phyloP scores from a whole-genome alignment of 2,329 filamentous ascomycete species.

The Aspergillus tanneri region DNA sequence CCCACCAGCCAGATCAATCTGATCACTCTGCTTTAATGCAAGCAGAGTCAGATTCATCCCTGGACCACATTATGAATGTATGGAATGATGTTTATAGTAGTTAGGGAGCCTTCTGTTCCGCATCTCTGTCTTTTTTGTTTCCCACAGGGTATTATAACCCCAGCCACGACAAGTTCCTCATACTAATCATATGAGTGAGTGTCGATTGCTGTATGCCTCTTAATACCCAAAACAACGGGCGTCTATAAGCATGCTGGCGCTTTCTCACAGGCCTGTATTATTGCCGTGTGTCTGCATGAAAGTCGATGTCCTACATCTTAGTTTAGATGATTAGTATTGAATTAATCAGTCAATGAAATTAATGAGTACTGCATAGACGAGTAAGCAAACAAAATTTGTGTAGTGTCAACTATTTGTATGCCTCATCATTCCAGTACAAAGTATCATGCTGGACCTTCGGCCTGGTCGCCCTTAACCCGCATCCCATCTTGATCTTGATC shows the following conservation, averaged over 20 bases:
- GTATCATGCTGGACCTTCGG: constrained; percentile 53
- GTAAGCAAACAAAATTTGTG: too few relatives aligned
- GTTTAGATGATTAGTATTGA: too few relatives aligned
- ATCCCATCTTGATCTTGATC: constrained; percentile 55
- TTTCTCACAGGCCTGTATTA: background rate
- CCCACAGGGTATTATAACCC: constrained; percentile 14
- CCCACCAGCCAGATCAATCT: background rate
- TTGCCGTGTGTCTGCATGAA: constrained; percentile 9
- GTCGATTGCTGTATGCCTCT: constrained; percentile 22
- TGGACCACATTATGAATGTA: background rate
- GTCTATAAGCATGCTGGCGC: constrained; percentile 11
- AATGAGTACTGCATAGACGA: too few relatives aligned
- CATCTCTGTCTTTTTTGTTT: background rate
- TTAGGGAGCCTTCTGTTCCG: background rate
- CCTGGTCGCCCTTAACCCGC: constrained; percentile 56
- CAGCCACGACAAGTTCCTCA: constrained; percentile 16
- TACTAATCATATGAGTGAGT: constrained; percentile 8
- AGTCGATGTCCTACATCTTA: constrained; percentile 15
- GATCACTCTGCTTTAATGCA: constrained; percentile 6
- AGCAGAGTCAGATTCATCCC: background rate
- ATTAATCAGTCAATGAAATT: too few relatives aligned
- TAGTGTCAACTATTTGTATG: too few relatives aligned
- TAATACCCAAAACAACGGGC: constrained; percentile 18
- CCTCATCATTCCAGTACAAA: constrained; percentile 54
- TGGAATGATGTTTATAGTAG: too few relatives aligned